Conservation (phyloP, 176 grass and related monocot genomes). For the Avena atlantica region DNA sequence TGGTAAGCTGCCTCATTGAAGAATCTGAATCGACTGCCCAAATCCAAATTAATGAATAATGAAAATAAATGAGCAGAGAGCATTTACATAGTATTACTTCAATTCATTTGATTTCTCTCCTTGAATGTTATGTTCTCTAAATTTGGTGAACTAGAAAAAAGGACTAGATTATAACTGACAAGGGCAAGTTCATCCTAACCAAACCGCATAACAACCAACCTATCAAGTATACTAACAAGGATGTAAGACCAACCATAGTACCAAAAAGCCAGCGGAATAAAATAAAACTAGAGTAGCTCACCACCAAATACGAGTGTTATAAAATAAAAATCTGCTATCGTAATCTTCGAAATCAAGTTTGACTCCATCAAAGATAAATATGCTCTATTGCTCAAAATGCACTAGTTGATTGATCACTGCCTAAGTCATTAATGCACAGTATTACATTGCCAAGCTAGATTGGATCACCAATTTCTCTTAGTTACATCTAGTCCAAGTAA, state of each 20-base stretch:
- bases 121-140: neutral
- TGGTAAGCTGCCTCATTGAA: slow-evolving; percentile 1
- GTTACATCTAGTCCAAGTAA: slow-evolving; percentile 3
- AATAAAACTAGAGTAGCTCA: neutral
- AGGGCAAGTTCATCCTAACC: slow-evolving; percentile 14
- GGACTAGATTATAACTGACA: slow-evolving; percentile 4
- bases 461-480: neutral
- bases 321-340: neutral
- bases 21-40: neutral
- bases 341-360: neutral
- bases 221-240: slow-evolving; percentile 5
- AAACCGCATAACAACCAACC: neutral
- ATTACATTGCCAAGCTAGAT: slow-evolving; percentile 3
- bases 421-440: neutral
- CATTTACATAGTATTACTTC: slow-evolving; percentile 27
- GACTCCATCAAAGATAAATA: slow-evolving; percentile 14
- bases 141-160: neutral
- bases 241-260: neutral
- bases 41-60: slow-evolving; percentile 13
- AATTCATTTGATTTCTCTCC: slow-evolving; percentile 6
- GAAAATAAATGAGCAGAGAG: slow-evolving; percentile 2
- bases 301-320: neutral
- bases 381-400: slow-evolving; percentile 22
- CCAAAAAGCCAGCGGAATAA: neutral
- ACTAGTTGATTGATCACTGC: neutral